Percentiles rank a stretch among this genome's conserved stretches.
Evolutionary conservation across 2,329 filamentous ascomycete genomes (phyloP).

Genomic region (Xylariomycetidae sp.): DNA sequence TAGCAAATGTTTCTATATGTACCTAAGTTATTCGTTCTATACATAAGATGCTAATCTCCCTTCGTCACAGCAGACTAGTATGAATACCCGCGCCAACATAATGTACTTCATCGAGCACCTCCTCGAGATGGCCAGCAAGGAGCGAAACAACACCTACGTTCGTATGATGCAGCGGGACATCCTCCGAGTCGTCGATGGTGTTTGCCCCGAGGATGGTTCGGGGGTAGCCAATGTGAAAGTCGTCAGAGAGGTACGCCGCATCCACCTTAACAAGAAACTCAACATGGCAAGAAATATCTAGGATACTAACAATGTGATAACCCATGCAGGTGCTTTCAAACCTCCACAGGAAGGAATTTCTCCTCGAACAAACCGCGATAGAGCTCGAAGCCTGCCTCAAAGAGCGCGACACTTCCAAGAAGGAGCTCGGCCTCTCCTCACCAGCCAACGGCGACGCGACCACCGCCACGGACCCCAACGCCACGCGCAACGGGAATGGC

Average conservation of each 20-base stretch:
- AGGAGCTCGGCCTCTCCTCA: conserved; percentile 49
- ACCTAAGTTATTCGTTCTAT: too few species aligned
- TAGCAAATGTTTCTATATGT: too few species aligned
- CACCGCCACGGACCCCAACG: conserved; percentile 30
- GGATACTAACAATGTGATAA: too few species aligned
- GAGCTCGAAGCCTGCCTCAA: conserved; percentile 83
- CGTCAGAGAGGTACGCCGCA: conserved; percentile 65
- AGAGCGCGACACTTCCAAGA: conserved; percentile 65
- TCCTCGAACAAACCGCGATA: conserved; percentile 67
- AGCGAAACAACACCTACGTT: conserved; percentile 75
- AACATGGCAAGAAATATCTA: too few species aligned
- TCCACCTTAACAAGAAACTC: too few species aligned
- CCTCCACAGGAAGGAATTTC: too few species aligned
- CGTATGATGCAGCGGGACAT: conserved; percentile 96
- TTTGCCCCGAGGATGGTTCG: conserved; percentile 79
- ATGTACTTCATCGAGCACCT: conserved; percentile 99
- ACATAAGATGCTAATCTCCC: too few species aligned
- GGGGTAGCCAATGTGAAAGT: conserved; percentile 94
- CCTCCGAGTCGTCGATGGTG: conserved; percentile 82
- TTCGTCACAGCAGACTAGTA: conserved; percentile 87
- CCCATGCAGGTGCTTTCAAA: too few species aligned
- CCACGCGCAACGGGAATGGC: conserved; percentile 14
- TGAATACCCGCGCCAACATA: conserved; percentile 97
- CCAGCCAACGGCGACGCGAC: conserved; percentile 39
- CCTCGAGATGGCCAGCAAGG: conserved; percentile 76